Base-by-base conservation (phyloP, 2,329 filamentous ascomycete genomes). In the Knoxdaviesia capensis region DNA sequence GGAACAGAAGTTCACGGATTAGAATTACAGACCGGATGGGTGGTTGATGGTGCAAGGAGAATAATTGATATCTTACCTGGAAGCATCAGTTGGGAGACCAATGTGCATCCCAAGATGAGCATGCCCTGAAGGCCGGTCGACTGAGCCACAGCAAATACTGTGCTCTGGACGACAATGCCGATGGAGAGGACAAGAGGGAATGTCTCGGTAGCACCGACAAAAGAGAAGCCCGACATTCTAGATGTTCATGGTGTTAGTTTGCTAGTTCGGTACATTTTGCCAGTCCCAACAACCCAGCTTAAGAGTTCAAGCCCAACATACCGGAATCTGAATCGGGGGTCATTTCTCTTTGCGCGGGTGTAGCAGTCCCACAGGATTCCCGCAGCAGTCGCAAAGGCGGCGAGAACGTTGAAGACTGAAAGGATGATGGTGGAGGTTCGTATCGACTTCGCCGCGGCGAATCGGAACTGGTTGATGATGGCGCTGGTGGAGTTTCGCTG, bases 361-460 rank as follows among this genome's bases (percentile, higher is more conserved):
- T 71, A 74, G 48, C 64, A 66, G 46, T 75, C 68, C 53, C 67
- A 68, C 36, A 74, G 53, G 41, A 78, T 76, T 30, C 70, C 70
- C 30, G 62, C 48, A 7, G 69, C 67, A 6, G 71, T 73, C 11
- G 63, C 62, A 44, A 72, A 64, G 5, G 72, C 71, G 11, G 69
- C 69, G 41, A 74, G 52, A 28, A 70, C 63, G 53, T 78, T 79
- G 58, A 77, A 76, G 43, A 62, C 57, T 34, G 73, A 68, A 43
- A 78, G 61, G 45, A 77, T 71, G 43, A 77, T 68, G 37, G 70
- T 71, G 29, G 72, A 75, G 11, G 68, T 74, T 48, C 74, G 64
- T 50, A 75, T 62, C 33, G 71, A 75, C 50, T 66, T 73, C 47
- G 65, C 65, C 10, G 65, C 61, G 31, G 64, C 62, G 47, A 72